Evolutionary conservation across 2,329 filamentous ascomycete species (phyloP), one percentile per base, ranked within the genome.

Genomic region (Trichoderma citrinoviride): DNA sequence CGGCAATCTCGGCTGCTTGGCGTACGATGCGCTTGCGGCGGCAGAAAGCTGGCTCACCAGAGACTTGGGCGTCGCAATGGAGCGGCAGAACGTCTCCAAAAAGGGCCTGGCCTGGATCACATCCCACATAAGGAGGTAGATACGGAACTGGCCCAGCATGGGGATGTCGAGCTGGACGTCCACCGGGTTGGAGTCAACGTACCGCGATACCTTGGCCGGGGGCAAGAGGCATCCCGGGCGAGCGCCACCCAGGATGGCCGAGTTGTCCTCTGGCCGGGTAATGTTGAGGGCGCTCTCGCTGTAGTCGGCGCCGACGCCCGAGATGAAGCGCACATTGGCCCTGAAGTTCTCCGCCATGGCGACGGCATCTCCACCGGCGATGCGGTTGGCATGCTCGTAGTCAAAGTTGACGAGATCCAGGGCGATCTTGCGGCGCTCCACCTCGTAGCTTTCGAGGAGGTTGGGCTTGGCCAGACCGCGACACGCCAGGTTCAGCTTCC

Each of bases 81-180:
- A 77, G 27, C 80, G 77, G 69, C 84, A 89, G 46, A 92, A 81
- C 0, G 79, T 80, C 7, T 83, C 78, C 25, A 92, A 78, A 75
- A 91, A 91, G 1, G 78, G 77, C 61, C 78, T 78, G 3, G 83
- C 81, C 37, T 81, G 74, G 62, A 82, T 79, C 2, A 91, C 80
- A 70, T 91, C 82, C 71, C 85, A 86, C 67, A 87, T 84, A 66
- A 93, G 83, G 66, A 93, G 82, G 74, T 90, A 92, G 52, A 92
- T 84, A 55, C 89, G 84, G 79, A 93, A 93, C 72, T 93, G 90
- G 27, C 90, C 88, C 6, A 93, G 79, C 76, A 92, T 85, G 1
- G 90, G 90, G 50, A 93, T 90, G 71, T 93, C 90, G 6, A 92
- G 85, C 73, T 93, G 89, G 29, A 93, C 79, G 70, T 93, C 88